Evolutionary conservation across 2,329 filamentous ascomycete genomes (phyloP).

Genomic region (Cordyceps cateniannulata): DNA sequence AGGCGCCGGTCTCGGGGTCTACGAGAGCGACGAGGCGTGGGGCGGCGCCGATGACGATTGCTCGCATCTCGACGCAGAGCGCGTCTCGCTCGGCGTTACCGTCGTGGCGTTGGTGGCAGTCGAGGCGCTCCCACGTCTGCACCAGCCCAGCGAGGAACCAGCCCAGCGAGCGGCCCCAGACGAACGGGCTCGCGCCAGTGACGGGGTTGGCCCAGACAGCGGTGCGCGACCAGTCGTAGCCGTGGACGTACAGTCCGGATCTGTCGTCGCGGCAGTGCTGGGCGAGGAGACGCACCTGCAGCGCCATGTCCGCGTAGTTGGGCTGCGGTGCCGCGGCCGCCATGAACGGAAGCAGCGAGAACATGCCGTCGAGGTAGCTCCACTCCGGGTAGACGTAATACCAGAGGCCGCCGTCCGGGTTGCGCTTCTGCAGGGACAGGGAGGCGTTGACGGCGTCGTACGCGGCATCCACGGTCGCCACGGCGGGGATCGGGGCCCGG

Average conservation of each 20-base stretch:
- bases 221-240: slow-evolving; percentile 15
- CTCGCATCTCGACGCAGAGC: slow-evolving; percentile 6
- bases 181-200: slow-evolving; percentile 16
- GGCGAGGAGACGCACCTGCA: slow-evolving; percentile 17
- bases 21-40: slow-evolving; percentile 8
- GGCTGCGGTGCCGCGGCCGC: slow-evolving; percentile 14
- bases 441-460: slow-evolving; percentile 17
- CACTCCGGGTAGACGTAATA: slow-evolving; percentile 41
- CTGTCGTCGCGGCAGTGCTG: slow-evolving; percentile 13
- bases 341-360: slow-evolving; percentile 38
- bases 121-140: slow-evolving; percentile 13
- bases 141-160: slow-evolving; percentile 17
- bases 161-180: slow-evolving; percentile 15
- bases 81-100: neutral
- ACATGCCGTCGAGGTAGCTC: slow-evolving; percentile 49
- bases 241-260: slow-evolving; percentile 14
- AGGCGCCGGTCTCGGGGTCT: slow-evolving; percentile 12
- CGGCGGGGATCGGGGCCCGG: neutral
- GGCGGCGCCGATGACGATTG: slow-evolving; percentile 3
- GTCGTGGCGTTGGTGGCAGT: slow-evolving; percentile 6
- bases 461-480: slow-evolving; percentile 2
- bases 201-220: slow-evolving; percentile 15
- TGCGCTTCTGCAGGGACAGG: slow-evolving; percentile 21
- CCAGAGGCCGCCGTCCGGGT: slow-evolving; percentile 29
- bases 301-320: slow-evolving; percentile 18